Evolutionary conservation across 2,329 filamentous ascomycete species (phyloP).

Genomic region (Aspergillus thermomutatus): DNA sequence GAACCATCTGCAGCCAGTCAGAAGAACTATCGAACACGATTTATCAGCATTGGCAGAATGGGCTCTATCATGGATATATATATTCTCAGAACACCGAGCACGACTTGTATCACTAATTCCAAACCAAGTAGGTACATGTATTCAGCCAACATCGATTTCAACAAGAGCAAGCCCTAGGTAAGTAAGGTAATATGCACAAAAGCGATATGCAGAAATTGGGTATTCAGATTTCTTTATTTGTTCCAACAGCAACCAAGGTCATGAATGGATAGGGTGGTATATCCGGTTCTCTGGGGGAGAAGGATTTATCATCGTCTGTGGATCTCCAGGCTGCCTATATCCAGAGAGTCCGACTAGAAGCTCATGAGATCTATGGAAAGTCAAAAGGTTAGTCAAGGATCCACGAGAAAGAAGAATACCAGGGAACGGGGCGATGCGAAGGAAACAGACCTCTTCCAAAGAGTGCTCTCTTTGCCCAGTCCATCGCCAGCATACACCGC

Average conservation of each 20-base stretch:
- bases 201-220: neutral
- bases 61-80: neutral
- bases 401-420: neutral
- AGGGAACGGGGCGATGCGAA: neutral
- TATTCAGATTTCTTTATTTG: neutral
- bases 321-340: neutral
- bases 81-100: neutral
- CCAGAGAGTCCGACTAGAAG: conserved; percentile 34
- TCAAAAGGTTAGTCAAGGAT: conserved; percentile 1
- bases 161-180: neutral
- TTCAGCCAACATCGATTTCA: neutral
- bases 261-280: neutral
- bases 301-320: neutral
- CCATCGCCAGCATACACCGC: conserved; percentile 86
- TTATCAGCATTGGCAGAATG: neutral
- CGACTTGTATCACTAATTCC: neutral
- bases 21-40: no score
- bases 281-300: neutral
- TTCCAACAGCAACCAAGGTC: neutral
- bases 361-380: conserved; percentile 50
- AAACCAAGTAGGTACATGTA: neutral
- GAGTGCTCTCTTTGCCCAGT: conserved; percentile 94
- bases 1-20: no score
- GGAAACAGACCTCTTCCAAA: conserved; percentile 82
- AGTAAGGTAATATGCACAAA: neutral